Evolutionary conservation across 495 filamentous ascomycete species (phyloP).

Genomic region (Lindgomyces ingoldianus): DNA sequence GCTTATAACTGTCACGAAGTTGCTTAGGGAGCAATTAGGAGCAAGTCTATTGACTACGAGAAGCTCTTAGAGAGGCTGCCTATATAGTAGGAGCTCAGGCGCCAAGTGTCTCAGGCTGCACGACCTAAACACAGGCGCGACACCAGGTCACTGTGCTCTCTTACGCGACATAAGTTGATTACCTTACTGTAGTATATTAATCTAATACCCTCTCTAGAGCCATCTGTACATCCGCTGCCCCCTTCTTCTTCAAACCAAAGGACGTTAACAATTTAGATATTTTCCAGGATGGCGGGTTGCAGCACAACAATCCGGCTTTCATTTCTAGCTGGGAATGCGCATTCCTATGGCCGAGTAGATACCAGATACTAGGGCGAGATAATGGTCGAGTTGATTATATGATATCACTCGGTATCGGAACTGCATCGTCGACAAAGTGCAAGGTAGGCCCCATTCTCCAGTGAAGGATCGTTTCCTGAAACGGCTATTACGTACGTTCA

Average conservation of each 20-base stretch:
- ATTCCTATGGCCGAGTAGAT: constrained; percentile 1
- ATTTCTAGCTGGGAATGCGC: neutral
- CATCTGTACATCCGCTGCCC: neutral
- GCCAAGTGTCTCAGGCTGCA: too few species aligned
- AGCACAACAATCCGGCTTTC: constrained; percentile 7
- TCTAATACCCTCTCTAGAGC: neutral
- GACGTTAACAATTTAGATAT: constrained; percentile 2
- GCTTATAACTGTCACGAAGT: too few species aligned
- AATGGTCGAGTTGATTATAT: neutral
- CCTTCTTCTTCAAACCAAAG: constrained; percentile 2
- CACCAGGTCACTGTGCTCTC: too few species aligned
- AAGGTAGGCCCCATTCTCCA: neutral
- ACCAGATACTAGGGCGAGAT: neutral
- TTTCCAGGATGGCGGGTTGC: constrained; percentile 4
- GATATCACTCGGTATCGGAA: neutral
- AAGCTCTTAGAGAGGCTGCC: too few species aligned
- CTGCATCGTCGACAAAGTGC: neutral
- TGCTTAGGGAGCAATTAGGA: too few species aligned
- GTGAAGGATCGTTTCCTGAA: neutral
- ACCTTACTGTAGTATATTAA: too few species aligned
- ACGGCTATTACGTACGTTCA: neutral
- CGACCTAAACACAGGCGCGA: too few species aligned
- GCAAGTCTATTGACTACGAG: too few species aligned
- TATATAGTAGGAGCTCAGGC: too few species aligned
- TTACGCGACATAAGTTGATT: too few species aligned